Evolutionary conservation across 768 basidiomycete species (phyloP).

Genomic region (Astraeus odoratus): DNA sequence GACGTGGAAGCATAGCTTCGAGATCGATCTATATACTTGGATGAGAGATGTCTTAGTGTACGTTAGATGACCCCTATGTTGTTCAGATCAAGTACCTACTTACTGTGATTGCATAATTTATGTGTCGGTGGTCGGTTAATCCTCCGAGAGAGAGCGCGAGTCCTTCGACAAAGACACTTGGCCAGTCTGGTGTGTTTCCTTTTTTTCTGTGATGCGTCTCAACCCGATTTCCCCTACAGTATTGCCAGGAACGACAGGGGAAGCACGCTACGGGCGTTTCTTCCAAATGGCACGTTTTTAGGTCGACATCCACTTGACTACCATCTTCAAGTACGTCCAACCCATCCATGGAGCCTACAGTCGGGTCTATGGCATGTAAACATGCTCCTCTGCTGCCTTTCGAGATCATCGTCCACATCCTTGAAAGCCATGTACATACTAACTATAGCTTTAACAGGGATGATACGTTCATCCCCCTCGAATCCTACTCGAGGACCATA

Average conservation of each 20-base stretch:
- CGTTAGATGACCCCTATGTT: too few relatives aligned
- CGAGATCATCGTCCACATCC: background rate
- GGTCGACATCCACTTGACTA: background rate
- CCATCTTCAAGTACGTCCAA: background rate
- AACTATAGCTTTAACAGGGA: background rate
- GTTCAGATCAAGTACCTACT: too few relatives aligned
- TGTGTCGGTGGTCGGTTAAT: too few relatives aligned
- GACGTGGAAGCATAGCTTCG: slow-evolving; percentile 29
- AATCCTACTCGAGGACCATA: background rate
- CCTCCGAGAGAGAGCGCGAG: too few relatives aligned
- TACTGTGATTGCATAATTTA: too few relatives aligned
- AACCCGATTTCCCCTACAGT: too few relatives aligned
- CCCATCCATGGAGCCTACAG: background rate
- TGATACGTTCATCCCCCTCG: background rate
- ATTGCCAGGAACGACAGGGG: background rate
- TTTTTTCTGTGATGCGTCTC: too few relatives aligned
- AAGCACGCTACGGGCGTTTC: background rate
- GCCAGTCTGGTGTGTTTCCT: too few relatives aligned
- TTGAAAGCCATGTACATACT: background rate
- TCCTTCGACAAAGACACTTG: too few relatives aligned
- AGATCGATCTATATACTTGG: too few relatives aligned
- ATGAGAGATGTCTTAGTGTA: too few relatives aligned
- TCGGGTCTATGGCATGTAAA: background rate
- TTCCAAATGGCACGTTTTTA: background rate
- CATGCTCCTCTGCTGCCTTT: background rate